Evolutionary conservation across 2,329 filamentous ascomycete genomes (phyloP), one percentile per base, ranked within the genome.

Genomic region (Zymoseptoria crescenta): DNA sequence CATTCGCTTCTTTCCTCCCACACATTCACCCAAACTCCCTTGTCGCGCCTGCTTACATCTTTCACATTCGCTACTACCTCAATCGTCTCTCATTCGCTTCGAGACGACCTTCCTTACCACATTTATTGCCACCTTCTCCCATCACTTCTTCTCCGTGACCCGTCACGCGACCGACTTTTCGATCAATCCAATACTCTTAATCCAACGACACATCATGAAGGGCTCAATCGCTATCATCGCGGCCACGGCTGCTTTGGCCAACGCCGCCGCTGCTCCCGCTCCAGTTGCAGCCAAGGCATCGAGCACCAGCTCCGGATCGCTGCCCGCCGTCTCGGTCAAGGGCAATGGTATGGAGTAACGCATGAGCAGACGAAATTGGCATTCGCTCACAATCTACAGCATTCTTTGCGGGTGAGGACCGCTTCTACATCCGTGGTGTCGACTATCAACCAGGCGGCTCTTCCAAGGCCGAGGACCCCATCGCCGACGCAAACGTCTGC

Each of bases 401-500:
- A 59, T 87, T 87, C 78, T 87, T 83, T 73, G 79, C 83, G 63
- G 84, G 83, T 60, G 70, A 81, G 60, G 69, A 83, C 55, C 82
- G 85, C 69, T 83, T 83, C 75, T 83, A 83, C 73, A 78, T 84
- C 63, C 80, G 81, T 63, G 81, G 82, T 71, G 77, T 84, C 65
- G 87, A 88, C 75, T 74, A 73, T 67, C 70, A 73, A 55, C 63
- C 70, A 65, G 83, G 83, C 68, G 86, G 85, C 62, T 81, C 84
- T 10, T 85, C 83, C 56, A 74, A 84, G 49, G 75, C 83, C 54
- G 76, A 77, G 57, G 91, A 96, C 72, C 91, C 91, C 61, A 86
- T 96, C 56, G 86, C 89, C 62, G 86, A 95, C 68, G 71, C 78
- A 24, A 75, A 75, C 3, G 76, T 81, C 70, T 96, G 92, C 83